phyloP scores from a whole-genome alignment of 139 green algal genomes.

The Trebouxia sp. region DNA sequence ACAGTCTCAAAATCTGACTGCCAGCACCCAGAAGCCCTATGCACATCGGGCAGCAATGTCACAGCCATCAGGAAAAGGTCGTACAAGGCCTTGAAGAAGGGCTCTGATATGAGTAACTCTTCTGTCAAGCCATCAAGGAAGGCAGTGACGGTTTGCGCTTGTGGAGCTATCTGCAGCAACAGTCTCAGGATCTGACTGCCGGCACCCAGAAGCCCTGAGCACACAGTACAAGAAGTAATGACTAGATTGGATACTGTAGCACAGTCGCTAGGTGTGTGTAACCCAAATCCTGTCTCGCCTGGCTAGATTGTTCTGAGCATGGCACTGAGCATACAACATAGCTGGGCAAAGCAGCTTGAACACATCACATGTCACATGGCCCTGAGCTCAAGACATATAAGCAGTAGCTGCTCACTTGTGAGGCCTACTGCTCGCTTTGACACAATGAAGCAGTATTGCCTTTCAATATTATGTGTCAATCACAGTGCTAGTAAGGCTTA shows the following conservation, averaged over 20 bases:
- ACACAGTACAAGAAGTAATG: background rate
- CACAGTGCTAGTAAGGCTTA: too few relatives aligned
- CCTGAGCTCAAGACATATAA: too few relatives aligned
- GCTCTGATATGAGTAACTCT: background rate
- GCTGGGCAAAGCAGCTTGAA: too few relatives aligned
- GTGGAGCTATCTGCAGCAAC: background rate
- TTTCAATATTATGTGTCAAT: too few relatives aligned
- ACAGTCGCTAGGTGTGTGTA: too few relatives aligned
- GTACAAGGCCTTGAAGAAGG: background rate
- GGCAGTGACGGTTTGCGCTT: background rate
- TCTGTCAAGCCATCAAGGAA: background rate
- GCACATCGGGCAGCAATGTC: background rate
- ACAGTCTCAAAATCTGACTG: constrained; percentile 21
- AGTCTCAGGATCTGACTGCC: background rate
- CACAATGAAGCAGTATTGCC: too few relatives aligned
- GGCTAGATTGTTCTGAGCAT: too few relatives aligned
- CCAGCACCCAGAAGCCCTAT: constrained; percentile 5
- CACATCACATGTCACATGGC: too few relatives aligned
- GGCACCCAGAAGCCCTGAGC: background rate
- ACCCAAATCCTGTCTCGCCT: too few relatives aligned
- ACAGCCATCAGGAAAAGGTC: background rate
- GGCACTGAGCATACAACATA: too few relatives aligned
- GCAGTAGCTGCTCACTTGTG: too few relatives aligned
- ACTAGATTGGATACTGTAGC: background rate
- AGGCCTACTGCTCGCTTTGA: too few relatives aligned